Conservation (phyloP, 495 filamentous ascomycete genomes). For the Aspergillus affinis region DNA sequence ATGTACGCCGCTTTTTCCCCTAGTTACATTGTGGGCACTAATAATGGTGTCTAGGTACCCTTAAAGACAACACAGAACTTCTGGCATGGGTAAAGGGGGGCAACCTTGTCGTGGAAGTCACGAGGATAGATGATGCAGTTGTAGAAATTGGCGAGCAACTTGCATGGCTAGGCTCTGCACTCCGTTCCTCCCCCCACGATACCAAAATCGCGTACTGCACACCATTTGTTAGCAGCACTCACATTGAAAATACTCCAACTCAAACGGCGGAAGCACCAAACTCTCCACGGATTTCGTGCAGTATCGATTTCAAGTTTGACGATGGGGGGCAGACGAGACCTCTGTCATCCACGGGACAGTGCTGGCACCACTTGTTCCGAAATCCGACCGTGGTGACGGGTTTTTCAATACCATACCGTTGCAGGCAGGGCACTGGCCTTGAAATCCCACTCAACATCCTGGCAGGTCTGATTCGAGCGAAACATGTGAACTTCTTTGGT, state of each 20-base stretch:
- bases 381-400: constrained; percentile 36
- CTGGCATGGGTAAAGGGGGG: background rate
- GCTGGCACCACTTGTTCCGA: constrained; percentile 37
- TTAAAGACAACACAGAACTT: background rate
- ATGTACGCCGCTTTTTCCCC: too few species aligned
- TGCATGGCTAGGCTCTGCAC: constrained; percentile 11
- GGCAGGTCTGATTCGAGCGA: constrained; percentile 11
- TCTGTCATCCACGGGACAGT: constrained; percentile 24
- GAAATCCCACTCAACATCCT: constrained; percentile 22
- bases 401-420: constrained; percentile 27
- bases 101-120: background rate
- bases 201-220: constrained; percentile 6
- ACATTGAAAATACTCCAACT: background rate
- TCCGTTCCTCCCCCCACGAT: constrained; percentile 4
- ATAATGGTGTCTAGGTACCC: too few species aligned
- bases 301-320: constrained; percentile 3
- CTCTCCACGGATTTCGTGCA: background rate
- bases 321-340: background rate
- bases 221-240: constrained; percentile 10
- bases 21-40: too few species aligned
- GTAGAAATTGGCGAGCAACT: constrained; percentile 10
- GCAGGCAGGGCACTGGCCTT: constrained; percentile 16
- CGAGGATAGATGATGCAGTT: background rate
- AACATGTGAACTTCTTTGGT: constrained; percentile 8
- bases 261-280: background rate